Conservation (phyloP, 2,329 filamentous ascomycete species). For the Pseudovirgaria hyperparasitica region DNA sequence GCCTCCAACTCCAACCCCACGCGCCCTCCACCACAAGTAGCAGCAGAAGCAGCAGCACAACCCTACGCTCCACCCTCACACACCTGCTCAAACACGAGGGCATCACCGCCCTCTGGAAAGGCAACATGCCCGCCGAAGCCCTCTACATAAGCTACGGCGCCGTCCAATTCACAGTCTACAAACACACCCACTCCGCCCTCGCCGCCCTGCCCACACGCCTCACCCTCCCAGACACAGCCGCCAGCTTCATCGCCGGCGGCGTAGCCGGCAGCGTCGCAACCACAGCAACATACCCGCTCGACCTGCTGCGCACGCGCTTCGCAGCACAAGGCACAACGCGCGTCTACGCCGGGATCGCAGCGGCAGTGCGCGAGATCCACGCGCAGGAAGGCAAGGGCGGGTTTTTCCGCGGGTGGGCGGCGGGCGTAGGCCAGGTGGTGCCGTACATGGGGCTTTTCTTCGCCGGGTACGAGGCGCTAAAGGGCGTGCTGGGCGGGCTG, state of each 20-base stretch:
- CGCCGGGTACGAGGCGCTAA: conserved; percentile 67
- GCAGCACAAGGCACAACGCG: conserved; percentile 78
- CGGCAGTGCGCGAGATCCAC: conserved; percentile 60
- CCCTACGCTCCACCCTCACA: conserved; percentile 58
- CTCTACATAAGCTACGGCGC: conserved; percentile 88
- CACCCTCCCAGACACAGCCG: conserved; percentile 49
- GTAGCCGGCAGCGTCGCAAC: conserved; percentile 73
- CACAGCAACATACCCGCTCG: conserved; percentile 76
- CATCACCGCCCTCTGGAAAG: conserved; percentile 83
- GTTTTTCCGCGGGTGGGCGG: conserved; percentile 78
- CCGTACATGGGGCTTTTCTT: conserved; percentile 98
- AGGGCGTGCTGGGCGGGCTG: conserved; percentile 36
- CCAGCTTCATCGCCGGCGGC: conserved; percentile 76
- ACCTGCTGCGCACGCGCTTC: conserved; percentile 86
- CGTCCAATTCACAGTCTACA: conserved; percentile 82
- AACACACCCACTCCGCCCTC: conserved; percentile 56
- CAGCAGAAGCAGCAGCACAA: conserved; percentile 44
- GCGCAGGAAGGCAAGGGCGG: conserved; percentile 62
- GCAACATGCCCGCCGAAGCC: conserved; percentile 88
- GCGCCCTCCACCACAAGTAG: conserved; percentile 62
- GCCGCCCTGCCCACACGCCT: conserved; percentile 35
- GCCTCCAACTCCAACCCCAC: conserved; percentile 84
- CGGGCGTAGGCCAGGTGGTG: conserved; percentile 75
- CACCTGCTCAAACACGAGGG: conserved; percentile 74
- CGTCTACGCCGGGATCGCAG: conserved; percentile 61